Percentiles rank a stretch among this genome's conserved stretches.
phyloP scores from a whole-genome alignment of 2,329 filamentous ascomycete genomes.

The Monosporascus sp. region DNA sequence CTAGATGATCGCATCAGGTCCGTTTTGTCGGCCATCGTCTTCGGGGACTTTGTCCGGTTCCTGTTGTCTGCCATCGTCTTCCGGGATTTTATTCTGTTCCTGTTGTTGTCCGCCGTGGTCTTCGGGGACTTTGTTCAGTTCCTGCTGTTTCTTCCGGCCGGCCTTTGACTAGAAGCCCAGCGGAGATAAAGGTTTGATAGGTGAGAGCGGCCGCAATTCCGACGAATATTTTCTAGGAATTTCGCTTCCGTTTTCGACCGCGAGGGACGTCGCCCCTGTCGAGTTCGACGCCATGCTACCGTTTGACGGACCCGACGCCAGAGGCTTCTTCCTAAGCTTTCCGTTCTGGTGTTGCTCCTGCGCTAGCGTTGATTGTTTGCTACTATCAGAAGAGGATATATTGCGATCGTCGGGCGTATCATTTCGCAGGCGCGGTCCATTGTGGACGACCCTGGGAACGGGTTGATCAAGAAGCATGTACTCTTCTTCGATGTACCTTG shows the following conservation, averaged over 20 bases:
- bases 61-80: not conserved
- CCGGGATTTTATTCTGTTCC: not conserved
- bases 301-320: constrained; percentile 34
- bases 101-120: not conserved
- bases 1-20: not conserved
- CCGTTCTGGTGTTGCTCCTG: constrained; percentile 24
- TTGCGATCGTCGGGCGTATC: constrained; percentile 46
- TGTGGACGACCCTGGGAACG: constrained; percentile 44
- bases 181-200: constrained; percentile 61
- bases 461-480: constrained; percentile 56
- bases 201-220: constrained; percentile 54
- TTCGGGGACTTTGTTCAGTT: not conserved
- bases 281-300: constrained; percentile 39
- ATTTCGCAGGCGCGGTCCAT: constrained; percentile 6
- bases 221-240: constrained; percentile 28
- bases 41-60: not conserved
- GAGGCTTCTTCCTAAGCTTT: constrained; percentile 40
- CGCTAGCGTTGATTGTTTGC: constrained; percentile 39
- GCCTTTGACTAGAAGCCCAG: constrained; percentile 43
- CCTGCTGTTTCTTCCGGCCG: not conserved
- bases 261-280: constrained; percentile 40
- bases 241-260: constrained; percentile 38
- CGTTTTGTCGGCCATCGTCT: not conserved
- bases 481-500: constrained; percentile 68
- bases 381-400: constrained; percentile 62